Base-by-base conservation (phyloP, 169 alveolate species). In the Perkinsus olseni region DNA sequence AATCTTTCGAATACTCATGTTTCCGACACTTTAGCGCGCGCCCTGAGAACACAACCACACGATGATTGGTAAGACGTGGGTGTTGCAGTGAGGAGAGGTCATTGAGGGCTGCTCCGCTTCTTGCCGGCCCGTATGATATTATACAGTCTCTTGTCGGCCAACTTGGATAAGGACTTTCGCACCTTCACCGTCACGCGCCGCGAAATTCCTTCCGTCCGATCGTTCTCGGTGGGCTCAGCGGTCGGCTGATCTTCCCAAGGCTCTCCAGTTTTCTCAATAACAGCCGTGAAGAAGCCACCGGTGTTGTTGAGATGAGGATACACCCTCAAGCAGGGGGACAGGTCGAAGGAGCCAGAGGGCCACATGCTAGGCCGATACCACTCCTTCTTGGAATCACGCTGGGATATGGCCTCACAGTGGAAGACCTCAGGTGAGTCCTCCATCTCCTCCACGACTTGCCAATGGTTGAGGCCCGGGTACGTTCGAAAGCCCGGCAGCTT, bases 221-320 rank as follows among this genome's bases (percentile, higher is more conserved):
- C 62, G 24, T 45, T 17, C 62, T 45, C 17, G 62, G 62, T 6
- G 62, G 17, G 50, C 11, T 40, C 3, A 40, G 21, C 3, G 50
- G 50, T 11, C 50, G 50, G 50, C 50, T 11, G 11, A 24, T 24
- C 82, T 1, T 28, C 82, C 82, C 82, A 62, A 8, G 82, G 82
- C 31, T 62, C 82, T 4, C 82, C 82, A 62, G 82, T 62, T 62
- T 94, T 97, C 93, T 95, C 96, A 51, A 98, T 92, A 28, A 97
- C 94, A 31, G 99, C 97, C 31, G 97, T 96, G 94, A 97, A 98
- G 94, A 98, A 98, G 45, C 99, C 99, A 38, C 99, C 98, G 0
- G 99, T 97, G 94, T 98, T 97, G 94, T 97, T 94, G 94, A 97
- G 98, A 94, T 98, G 98, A 24, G 99, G 99, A 38, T 97, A 93